Base-by-base conservation (phyloP, 2,329 filamentous ascomycete genomes). In the Periglandula ipomoeae region DNA sequence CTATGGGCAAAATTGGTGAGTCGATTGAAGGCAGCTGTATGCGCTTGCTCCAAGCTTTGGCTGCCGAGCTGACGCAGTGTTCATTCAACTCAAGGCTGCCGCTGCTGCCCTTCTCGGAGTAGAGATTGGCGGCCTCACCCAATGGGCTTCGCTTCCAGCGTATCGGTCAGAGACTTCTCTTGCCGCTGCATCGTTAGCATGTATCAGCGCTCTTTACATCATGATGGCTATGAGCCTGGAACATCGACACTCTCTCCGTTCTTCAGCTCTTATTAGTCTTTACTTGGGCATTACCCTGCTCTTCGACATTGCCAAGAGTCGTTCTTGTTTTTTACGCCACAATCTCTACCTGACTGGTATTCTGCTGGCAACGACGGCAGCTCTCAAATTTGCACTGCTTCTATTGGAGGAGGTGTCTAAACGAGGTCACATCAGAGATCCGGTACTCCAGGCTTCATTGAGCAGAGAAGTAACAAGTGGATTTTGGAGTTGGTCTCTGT, bases 221-320 rank as follows among this genome's bases (percentile, higher is more conserved):
- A 50, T 52, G 5, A 48, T 56, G 0, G 49, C 66, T 13, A 62
- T 64, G 3, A 62, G 58, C 47, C 41, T 51, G 4, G 62, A 68
- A 47, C 67, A 70, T 49, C 54, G 52, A 55, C 66, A 54, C 23
- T 61, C 65, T 6, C 58, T 61, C 0, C 61, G 69, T 2, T 70
- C 71, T 0, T 74, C 71, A 0, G 57, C 67, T 1, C 49, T 73
- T 1, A 55, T 75, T 8, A 65, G 58, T 17, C 52, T 56, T 17
- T 74, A 68, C 49, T 54, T 74, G 11, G 57, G 66, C 37, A 39
- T 70, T 17, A 65, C 66, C 7, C 48, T 69, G 1, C 56, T 74
- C 2, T 59, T 73, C 10, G 72, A 74, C 32, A 52, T 61, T 4
- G 58, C 65, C 0, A 66, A 68, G 48, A 57, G 59, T 0, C 61